A percentile compares a stretch with the other conserved stretches of the same genome.
These are phyloP conservation scores for Ustilago tritici DNA, from an alignment of 1,284 basidiomycete species.

Conservation along the genomic window DNA sequence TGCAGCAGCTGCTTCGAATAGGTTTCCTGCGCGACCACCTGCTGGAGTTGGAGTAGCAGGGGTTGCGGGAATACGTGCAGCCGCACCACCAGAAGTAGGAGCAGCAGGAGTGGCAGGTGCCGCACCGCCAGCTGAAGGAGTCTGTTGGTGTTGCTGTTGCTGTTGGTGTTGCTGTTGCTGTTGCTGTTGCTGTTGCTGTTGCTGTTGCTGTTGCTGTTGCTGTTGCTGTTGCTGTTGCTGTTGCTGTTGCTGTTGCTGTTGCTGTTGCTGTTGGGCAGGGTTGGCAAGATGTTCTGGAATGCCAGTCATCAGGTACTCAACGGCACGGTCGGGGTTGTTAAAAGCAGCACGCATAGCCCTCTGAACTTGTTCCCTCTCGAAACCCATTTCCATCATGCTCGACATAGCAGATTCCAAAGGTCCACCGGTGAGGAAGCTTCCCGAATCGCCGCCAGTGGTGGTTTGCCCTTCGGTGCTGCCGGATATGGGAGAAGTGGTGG, in stretches of 20 bases:
- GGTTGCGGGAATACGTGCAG: constrained; percentile 63
- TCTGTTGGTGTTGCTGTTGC: constrained; percentile 56
- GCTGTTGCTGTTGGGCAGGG: constrained; percentile 58
- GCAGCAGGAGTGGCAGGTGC: constrained; percentile 72
- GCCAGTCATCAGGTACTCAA: constrained; percentile 92
- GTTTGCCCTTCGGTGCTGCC: constrained; percentile 9
- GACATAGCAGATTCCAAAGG: constrained; percentile 64
- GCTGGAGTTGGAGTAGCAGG: constrained; percentile 51
- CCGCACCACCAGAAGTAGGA: constrained; percentile 69
- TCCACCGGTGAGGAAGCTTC: constrained; percentile 53
- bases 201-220: constrained; percentile 36
- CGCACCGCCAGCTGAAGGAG: constrained; percentile 79
- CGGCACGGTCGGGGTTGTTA: constrained; percentile 98
- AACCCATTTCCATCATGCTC: constrained; percentile 86
- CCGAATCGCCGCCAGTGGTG: constrained; percentile 11
- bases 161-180: constrained; percentile 52
- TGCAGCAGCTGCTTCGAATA: constrained; percentile 70
- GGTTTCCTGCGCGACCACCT: constrained; percentile 64
- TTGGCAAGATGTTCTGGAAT: constrained; percentile 54
- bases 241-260: constrained; percentile 21
- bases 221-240: constrained; percentile 27
- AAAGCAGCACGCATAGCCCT: constrained; percentile 91
- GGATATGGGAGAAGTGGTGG: constrained; percentile 67
- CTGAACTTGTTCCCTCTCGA: constrained; percentile 83
- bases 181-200: constrained; percentile 40